These are phyloP conservation scores for Knoxdaviesia proteae DNA, from an alignment of 2,329 filamentous ascomycete genomes.

Conservation along the genomic window DNA sequence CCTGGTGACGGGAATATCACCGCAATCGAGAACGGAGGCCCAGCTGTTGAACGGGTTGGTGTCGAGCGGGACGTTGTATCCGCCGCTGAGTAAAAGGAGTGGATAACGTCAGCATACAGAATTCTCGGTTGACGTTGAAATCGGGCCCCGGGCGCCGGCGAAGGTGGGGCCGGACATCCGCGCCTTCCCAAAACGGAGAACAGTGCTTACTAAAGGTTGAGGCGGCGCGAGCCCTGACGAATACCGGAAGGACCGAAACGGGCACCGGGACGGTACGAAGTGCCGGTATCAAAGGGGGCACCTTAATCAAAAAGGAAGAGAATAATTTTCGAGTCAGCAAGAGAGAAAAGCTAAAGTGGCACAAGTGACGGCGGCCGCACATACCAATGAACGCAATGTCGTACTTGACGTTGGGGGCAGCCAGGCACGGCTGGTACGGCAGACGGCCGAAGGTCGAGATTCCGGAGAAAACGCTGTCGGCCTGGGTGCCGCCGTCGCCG, in stretches of 20 bases:
- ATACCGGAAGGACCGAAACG: conserved; percentile 72
- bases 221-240: conserved; percentile 63
- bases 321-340: conserved; percentile 4
- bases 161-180: conserved; percentile 13
- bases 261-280: conserved; percentile 65
- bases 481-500: conserved; percentile 68
- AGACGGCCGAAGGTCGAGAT: conserved; percentile 72
- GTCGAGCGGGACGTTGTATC: conserved; percentile 64
- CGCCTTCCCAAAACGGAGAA: conserved; percentile 7
- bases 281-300: conserved; percentile 71
- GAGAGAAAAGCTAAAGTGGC: neutral
- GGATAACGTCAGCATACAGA: neutral
- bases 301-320: conserved; percentile 20
- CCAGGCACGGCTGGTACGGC: conserved; percentile 56
- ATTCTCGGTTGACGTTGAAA: neutral
- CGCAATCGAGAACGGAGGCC: conserved; percentile 64
- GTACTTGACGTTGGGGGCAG: conserved; percentile 48
- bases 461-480: conserved; percentile 68
- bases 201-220: conserved; percentile 60
- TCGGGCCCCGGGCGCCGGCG: too few species aligned
- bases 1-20: conserved; percentile 71
- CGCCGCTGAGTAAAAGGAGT: conserved; percentile 35
- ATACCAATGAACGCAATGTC: conserved; percentile 71
- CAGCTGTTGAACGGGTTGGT: conserved; percentile 69
- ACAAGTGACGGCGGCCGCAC: conserved; percentile 4